Base-by-base conservation (phyloP, 306 rosid genomes). In the Trifolium dubium region DNA sequence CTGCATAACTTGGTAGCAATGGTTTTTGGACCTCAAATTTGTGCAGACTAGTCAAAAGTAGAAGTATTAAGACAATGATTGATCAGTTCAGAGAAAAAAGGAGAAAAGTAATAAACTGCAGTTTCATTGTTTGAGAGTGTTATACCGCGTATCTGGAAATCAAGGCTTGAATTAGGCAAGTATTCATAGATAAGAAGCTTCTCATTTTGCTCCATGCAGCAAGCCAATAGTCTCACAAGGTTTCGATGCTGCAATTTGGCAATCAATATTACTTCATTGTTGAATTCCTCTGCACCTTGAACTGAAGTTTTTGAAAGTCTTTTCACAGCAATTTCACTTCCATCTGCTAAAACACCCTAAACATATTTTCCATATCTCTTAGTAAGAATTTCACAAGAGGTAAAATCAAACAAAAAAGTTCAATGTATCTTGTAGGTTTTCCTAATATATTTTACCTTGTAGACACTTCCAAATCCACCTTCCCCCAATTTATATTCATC, bases 241-340 rank as follows among this genome's bases (percentile, higher is more conserved):
- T 89, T 91, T 8, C 84, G 71, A 17, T 87, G 96, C 67, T 91
- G 97, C 74, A 92, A 87, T 79, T 86, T 89, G 0, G 88, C 86
- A 11, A 92, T 82, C 68, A 88, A 76, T 37, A 78, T 19, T 15
- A 91, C 89, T 75, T 83, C 86, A 71, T 79, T 83, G 79, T 71
- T 83, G 49, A 83, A 75, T 59, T 83, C 86, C 56, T 50, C 80
- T 6, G 2, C 53, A 12, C 86, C 86, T 71, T 83, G 81, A 32
- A 62, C 65, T 0, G 83, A 83, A 34, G 73, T 75, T 83, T 75
- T 83, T 15, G 86, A 83, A 15, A 83, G 86, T 73, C 86, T 83
- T 66, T 83, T 83, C 3, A 79, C 78, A 64, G 86, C 86, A 58
- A 83, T 51, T 59, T 49, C 69, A 63, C 50, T 75, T 68, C 86